Conservation (phyloP, 805 yeast genomes). For the Lipomyces yamanashiensis region DNA sequence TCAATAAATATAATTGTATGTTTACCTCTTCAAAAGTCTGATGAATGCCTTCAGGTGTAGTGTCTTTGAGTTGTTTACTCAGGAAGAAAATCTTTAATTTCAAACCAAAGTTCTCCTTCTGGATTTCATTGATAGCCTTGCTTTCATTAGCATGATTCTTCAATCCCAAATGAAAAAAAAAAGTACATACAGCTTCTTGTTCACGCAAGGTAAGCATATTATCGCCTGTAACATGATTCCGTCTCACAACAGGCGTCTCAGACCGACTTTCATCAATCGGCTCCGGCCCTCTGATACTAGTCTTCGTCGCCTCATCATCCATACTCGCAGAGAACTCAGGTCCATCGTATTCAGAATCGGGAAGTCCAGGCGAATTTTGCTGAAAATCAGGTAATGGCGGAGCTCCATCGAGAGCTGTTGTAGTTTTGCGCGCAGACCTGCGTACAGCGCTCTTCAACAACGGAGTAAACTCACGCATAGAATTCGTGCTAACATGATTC, state of each 20-base stretch:
- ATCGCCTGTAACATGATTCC: constrained; percentile 16
- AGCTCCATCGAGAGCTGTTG: neutral
- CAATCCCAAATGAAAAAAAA: neutral
- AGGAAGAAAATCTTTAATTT: constrained; percentile 34
- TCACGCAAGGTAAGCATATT: constrained; percentile 35
- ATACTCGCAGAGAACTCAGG: constrained; percentile 18
- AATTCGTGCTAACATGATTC: constrained; percentile 1
- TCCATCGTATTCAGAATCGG: constrained; percentile 8
- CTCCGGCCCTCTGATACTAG: constrained; percentile 15
- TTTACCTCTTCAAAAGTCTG: constrained; percentile 23
- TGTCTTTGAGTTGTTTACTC: constrained; percentile 23
- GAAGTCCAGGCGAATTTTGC: constrained; percentile 29
- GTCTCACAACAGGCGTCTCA: constrained; percentile 24
- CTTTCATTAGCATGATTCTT: neutral
- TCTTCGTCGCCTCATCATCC: constrained; percentile 30
- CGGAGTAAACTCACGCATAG: constrained; percentile 32
- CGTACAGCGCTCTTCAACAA: constrained; percentile 28
- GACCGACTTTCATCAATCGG: constrained; percentile 6
- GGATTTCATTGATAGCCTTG: constrained; percentile 34
- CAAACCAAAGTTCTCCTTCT: constrained; percentile 38
- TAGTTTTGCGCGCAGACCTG: neutral
- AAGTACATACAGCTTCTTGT: constrained; percentile 33
- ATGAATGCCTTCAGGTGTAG: constrained; percentile 32
- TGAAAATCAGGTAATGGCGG: constrained; percentile 15
- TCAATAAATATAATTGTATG: neutral